Percentiles rank a stretch among this genome's conserved stretches.
These are phyloP conservation scores for Penicillium sp. DNA, from an alignment of 2,329 filamentous ascomycete species.

Conservation along the genomic window DNA sequence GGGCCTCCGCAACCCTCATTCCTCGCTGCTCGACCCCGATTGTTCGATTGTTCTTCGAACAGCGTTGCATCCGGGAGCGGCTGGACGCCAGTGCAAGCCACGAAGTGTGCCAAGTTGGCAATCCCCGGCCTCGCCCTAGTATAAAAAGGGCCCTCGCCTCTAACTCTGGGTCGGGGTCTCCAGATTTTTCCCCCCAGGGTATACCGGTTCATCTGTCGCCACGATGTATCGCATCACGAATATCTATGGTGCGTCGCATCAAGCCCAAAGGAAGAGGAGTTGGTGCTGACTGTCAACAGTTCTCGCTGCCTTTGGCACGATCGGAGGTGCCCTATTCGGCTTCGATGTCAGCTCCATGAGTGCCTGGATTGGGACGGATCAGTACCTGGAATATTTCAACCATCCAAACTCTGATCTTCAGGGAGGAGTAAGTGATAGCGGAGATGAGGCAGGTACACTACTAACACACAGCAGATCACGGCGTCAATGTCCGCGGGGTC, in stretches of 20 bases:
- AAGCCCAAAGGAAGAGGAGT: not conserved
- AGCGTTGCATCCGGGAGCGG: not conserved
- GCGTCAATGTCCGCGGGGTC: conserved; percentile 74
- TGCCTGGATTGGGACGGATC: conserved; percentile 55
- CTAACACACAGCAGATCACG: conserved; percentile 57
- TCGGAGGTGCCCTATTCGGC: conserved; percentile 62
- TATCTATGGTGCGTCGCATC: conserved; percentile 24
- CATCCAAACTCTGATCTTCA: conserved; percentile 46
- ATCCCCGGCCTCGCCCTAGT: no score
- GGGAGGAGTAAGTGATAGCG: conserved; percentile 35
- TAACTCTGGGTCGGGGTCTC: not conserved
- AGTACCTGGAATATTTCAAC: conserved; percentile 62
- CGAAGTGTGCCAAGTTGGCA: not conserved
- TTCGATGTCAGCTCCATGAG: conserved; percentile 60
- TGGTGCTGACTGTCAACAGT: conserved; percentile 27
- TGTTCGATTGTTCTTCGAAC: not conserved
- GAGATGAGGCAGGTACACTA: not conserved
- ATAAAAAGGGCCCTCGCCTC: not conserved
- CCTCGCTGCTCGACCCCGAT: not conserved
- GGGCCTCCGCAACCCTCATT: conserved; percentile 5
- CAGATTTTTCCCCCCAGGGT: not conserved
- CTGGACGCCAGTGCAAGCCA: no score
- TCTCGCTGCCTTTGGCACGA: conserved; percentile 61
- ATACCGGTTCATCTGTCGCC: conserved; percentile 1
- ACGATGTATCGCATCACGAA: conserved; percentile 30